Percentiles rank a stretch among this genome's conserved stretches.
These are phyloP conservation scores for Raphanus raphanistrum DNA, from an alignment of 345 rosid genomes.

Conservation along the genomic window DNA sequence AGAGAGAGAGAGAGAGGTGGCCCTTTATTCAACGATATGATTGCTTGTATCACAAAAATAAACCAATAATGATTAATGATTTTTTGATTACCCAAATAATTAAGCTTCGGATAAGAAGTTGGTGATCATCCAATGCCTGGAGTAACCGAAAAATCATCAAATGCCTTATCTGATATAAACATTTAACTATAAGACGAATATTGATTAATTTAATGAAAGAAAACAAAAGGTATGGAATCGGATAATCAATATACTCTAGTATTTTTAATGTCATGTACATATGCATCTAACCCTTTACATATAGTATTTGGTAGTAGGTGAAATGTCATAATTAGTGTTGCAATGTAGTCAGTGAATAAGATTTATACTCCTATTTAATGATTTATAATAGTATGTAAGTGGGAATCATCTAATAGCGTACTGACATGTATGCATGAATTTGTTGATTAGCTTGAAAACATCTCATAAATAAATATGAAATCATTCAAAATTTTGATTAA, in stretches of 20 bases:
- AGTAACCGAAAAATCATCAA: background rate
- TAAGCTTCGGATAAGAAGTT: slow-evolving; percentile 9
- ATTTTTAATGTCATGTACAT: background rate
- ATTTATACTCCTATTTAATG: background rate
- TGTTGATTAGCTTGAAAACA: slow-evolving; percentile 9
- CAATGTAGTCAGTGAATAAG: slow-evolving; percentile 19
- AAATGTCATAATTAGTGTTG: slow-evolving; percentile 19
- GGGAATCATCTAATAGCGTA: slow-evolving; percentile 25
- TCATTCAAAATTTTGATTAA: background rate
- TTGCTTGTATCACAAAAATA: slow-evolving; percentile 20
- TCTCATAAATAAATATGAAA: background rate
- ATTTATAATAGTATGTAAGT: background rate
- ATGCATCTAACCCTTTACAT: slow-evolving; percentile 10
- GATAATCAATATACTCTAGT: background rate
- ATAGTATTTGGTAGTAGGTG: slow-evolving; percentile 23
- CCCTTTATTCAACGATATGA: slow-evolving; percentile 15
- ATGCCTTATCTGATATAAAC: slow-evolving; percentile 17
- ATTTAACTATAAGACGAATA: background rate
- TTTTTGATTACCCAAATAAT: slow-evolving; percentile 6
- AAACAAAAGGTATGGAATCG: slow-evolving; percentile 9
- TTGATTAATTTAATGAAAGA: background rate
- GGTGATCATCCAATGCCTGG: slow-evolving; percentile 25
- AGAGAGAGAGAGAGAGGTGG: too few species aligned
- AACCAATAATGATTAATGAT: background rate
- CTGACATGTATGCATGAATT: slow-evolving; percentile 22